phyloP scores from a whole-genome alignment of 2,329 filamentous ascomycete genomes.

The Capronia epimyces region DNA sequence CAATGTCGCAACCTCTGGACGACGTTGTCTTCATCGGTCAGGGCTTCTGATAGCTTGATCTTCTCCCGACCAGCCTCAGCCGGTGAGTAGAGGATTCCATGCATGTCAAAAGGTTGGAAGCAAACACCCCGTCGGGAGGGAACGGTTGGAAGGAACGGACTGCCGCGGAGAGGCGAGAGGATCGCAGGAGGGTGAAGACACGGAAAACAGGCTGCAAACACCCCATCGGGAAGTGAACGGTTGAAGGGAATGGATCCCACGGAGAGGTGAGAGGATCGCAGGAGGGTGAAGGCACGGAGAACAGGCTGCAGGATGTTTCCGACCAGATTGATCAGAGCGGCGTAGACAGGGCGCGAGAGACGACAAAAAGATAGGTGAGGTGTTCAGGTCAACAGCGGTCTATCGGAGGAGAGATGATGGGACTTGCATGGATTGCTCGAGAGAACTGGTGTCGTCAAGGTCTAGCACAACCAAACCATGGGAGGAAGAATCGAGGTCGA shows the following conservation, averaged over 20 bases:
- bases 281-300: neutral
- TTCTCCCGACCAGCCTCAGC: neutral
- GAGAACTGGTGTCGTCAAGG: no score
- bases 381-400: no score
- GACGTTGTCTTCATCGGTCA: slow-evolving; percentile 3
- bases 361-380: no score
- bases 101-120: neutral
- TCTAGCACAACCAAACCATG: no score
- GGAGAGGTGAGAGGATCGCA: neutral
- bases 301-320: neutral
- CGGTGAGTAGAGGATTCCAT: neutral
- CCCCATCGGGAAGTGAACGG: neutral
- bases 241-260: neutral
- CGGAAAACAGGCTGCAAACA: neutral
- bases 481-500: no score
- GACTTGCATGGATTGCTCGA: no score
- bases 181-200: neutral
- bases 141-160: neutral
- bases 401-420: no score
- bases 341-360: no score
- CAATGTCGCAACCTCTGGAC: slow-evolving; percentile 1
- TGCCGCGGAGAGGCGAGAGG: neutral
- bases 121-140: neutral
- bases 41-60: slow-evolving; percentile 3
- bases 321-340: no score